A percentile compares a stretch with the other conserved stretches of the same genome.
Conservation (phyloP, 768 basidiomycete genomes). For the Calvatia gigantea region DNA sequence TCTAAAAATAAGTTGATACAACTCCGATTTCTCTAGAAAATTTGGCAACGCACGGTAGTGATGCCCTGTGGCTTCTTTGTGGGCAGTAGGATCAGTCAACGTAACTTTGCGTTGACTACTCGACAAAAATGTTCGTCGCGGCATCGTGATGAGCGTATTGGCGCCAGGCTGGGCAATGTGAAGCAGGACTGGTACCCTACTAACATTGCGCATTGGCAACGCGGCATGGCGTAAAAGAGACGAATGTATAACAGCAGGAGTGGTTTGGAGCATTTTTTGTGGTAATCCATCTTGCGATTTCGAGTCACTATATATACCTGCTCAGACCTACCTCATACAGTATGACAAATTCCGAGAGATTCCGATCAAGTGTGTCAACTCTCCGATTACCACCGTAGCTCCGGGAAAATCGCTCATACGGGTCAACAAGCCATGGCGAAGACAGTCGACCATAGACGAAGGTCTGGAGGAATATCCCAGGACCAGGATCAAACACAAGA, state of each 20-base stretch:
- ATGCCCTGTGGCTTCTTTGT: slow-evolving; percentile 15
- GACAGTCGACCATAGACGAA: neutral
- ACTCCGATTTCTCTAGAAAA: too few species aligned
- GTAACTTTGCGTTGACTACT: neutral
- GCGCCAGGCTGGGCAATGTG: neutral
- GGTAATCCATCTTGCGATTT: neutral
- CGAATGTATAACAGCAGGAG: neutral
- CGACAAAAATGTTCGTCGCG: slow-evolving; percentile 8
- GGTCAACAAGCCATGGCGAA: neutral
- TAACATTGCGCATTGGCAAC: slow-evolving; percentile 2
- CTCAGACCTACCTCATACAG: neutral
- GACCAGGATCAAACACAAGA: neutral
- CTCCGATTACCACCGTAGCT: slow-evolving; percentile 1
- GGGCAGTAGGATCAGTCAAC: slow-evolving; percentile 13
- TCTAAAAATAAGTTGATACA: neutral
- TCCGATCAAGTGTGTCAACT: slow-evolving; percentile 2
- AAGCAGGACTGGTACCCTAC: neutral
- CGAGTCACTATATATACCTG: neutral
- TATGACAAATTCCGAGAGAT: slow-evolving; percentile 1
- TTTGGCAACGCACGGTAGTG: slow-evolving; percentile 10
- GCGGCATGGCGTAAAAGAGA: slow-evolving; percentile 1
- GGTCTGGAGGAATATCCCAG: neutral
- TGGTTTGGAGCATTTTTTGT: slow-evolving; percentile 8
- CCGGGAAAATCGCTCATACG: neutral
- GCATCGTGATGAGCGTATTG: neutral